Conservation (phyloP, 2,329 filamentous ascomycete genomes). For the Trichoderma afroharzianum region DNA sequence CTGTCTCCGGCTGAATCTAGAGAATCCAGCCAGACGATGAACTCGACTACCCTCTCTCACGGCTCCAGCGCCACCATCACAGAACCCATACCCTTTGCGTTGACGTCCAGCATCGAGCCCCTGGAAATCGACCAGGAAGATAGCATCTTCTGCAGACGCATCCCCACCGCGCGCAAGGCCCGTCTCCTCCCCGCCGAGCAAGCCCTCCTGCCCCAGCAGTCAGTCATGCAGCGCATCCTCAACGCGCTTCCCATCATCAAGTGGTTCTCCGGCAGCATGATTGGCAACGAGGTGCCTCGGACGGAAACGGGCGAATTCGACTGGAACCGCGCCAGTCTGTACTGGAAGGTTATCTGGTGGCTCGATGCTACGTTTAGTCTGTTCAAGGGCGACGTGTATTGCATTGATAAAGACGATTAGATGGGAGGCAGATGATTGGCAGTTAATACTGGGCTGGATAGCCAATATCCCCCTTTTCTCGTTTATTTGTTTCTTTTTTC, state of each 20-base stretch:
- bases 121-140: conserved; percentile 33
- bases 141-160: conserved; percentile 54
- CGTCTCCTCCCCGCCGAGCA: conserved; percentile 65
- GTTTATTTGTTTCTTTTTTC: neutral
- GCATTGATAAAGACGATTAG: conserved; percentile 57
- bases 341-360: conserved; percentile 65
- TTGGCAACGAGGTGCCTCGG: conserved; percentile 71
- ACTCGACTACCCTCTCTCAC: conserved; percentile 50
- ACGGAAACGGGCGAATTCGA: conserved; percentile 75
- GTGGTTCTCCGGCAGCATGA: conserved; percentile 70
- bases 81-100: conserved; percentile 24
- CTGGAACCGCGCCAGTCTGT: conserved; percentile 62
- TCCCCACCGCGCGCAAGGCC: conserved; percentile 63
- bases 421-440: neutral
- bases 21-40: conserved; percentile 54
- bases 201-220: conserved; percentile 66
- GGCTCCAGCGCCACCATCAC: conserved; percentile 46
- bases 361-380: conserved; percentile 56
- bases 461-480: neutral
- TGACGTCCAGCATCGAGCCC: conserved; percentile 26
- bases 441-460: neutral
- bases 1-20: conserved; percentile 44
- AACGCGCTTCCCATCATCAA: conserved; percentile 65
- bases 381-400: conserved; percentile 57
- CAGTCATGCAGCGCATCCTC: conserved; percentile 59